Conservation (phyloP, 257 asterid species). For the Fraxinus anomala region DNA sequence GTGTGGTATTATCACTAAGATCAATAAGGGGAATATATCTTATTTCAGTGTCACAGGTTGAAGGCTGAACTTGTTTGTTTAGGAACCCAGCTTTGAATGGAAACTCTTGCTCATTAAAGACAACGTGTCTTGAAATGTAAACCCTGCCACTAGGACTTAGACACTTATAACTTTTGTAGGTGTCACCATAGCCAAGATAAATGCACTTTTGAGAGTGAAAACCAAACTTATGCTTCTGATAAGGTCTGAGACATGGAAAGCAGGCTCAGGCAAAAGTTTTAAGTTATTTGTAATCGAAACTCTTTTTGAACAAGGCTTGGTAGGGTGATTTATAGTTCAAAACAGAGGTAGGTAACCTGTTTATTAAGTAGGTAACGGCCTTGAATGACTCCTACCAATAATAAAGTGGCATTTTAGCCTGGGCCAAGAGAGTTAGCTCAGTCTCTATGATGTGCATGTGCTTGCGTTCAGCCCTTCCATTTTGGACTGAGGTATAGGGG, state of each 20-base stretch:
- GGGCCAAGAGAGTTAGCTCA: too few relatives aligned
- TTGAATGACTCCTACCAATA: too few relatives aligned
- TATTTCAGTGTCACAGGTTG: neutral
- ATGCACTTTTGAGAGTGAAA: neutral
- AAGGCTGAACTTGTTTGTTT: neutral
- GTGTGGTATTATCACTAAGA: neutral
- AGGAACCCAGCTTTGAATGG: neutral
- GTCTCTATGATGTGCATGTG: too few relatives aligned
- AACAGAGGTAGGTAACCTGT: too few relatives aligned
- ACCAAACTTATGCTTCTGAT: neutral
- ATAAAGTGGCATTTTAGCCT: too few relatives aligned
- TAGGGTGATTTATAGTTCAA: too few relatives aligned
- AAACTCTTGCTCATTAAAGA: neutral
- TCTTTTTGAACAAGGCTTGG: too few relatives aligned
- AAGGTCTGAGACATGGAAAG: neutral
- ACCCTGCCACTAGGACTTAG: neutral
- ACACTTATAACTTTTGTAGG: too few relatives aligned
- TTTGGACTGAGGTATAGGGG: too few relatives aligned
- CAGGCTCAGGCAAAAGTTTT: neutral
- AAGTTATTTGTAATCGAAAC: neutral
- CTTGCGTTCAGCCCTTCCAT: too few relatives aligned
- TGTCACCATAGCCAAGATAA: neutral
- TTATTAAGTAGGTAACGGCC: too few relatives aligned
- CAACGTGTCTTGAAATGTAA: neutral
- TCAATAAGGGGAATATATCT: too few relatives aligned